Percentiles rank a stretch among this genome's conserved stretches.
Evolutionary conservation across 2,329 filamentous ascomycete genomes (phyloP).

Genomic region (Penicillium sp.): DNA sequence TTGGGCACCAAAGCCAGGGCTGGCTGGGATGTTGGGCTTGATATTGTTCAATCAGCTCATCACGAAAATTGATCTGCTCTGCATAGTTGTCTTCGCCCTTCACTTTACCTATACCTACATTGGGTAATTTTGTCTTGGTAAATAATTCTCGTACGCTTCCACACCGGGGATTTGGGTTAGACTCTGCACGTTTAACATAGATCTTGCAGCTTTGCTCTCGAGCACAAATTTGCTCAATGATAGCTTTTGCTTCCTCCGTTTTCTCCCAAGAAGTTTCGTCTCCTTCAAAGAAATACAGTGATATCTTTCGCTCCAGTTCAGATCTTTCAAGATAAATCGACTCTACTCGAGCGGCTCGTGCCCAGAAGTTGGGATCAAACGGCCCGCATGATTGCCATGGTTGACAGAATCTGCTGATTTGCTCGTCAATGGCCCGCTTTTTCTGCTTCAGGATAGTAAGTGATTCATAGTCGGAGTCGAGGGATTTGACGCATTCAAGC

Average conservation of each 20-base stretch:
- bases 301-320: neutral
- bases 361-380: neutral
- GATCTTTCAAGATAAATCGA: neutral
- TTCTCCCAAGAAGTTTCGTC: neutral
- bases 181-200: neutral
- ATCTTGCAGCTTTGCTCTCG: neutral
- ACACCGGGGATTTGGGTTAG: neutral
- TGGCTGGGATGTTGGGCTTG: neutral
- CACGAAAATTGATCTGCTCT: neutral
- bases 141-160: neutral
- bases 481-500: neutral
- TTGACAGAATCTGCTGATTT: neutral
- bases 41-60: neutral
- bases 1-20: conserved; percentile 1
- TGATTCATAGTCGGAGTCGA: neutral
- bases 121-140: neutral
- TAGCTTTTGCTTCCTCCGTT: neutral
- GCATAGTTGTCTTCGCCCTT: neutral
- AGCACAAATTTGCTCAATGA: neutral
- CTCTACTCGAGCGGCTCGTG: neutral
- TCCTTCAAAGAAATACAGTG: neutral
- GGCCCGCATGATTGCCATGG: neutral
- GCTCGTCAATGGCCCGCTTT: neutral
- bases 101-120: neutral
- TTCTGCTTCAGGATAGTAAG: neutral